Conservation (phyloP, 768 basidiomycete species). For the Calocybe gangraenosa region DNA sequence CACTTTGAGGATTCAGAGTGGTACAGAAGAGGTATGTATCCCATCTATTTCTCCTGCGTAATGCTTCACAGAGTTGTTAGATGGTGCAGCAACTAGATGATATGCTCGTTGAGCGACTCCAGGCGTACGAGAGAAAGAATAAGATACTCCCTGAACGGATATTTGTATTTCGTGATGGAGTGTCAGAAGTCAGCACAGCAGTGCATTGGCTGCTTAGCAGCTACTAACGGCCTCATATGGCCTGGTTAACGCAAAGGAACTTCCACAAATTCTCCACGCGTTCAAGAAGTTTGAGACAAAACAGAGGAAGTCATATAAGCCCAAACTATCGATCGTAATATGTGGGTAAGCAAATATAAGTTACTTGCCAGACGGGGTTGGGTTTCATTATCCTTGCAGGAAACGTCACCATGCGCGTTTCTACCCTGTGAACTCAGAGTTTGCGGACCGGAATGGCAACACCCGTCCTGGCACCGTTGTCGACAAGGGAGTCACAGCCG, state of each 20-base stretch:
- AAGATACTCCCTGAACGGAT: constrained; percentile 61
- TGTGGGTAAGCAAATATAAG: too few species aligned
- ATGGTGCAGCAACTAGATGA: constrained; percentile 62
- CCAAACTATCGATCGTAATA: constrained; percentile 66
- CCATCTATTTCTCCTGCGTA: too few species aligned
- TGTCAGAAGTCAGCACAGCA: constrained; percentile 76
- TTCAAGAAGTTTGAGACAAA: constrained; percentile 49
- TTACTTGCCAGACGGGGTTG: too few species aligned
- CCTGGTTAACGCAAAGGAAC: constrained; percentile 53
- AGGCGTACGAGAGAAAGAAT: constrained; percentile 52
- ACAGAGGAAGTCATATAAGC: constrained; percentile 46
- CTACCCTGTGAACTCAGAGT: constrained; percentile 46
- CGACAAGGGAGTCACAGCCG: constrained; percentile 71
- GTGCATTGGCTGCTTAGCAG: constrained; percentile 11
- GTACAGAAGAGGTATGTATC: background rate
- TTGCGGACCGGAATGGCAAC: constrained; percentile 67
- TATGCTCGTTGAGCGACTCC: constrained; percentile 72
- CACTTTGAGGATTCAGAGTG: constrained; percentile 17
- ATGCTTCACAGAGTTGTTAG: constrained; percentile 35
- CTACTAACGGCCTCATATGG: constrained; percentile 36
- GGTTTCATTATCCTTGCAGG: constrained; percentile 18
- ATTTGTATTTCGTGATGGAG: constrained; percentile 76
- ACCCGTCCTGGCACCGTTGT: constrained; percentile 78
- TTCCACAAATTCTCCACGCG: constrained; percentile 57
- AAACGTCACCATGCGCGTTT: constrained; percentile 71